A percentile compares a stretch with the other conserved stretches of the same genome.
Evolutionary conservation across 2,329 filamentous ascomycete genomes (phyloP).

Genomic region (Monilinia fructigena): DNA sequence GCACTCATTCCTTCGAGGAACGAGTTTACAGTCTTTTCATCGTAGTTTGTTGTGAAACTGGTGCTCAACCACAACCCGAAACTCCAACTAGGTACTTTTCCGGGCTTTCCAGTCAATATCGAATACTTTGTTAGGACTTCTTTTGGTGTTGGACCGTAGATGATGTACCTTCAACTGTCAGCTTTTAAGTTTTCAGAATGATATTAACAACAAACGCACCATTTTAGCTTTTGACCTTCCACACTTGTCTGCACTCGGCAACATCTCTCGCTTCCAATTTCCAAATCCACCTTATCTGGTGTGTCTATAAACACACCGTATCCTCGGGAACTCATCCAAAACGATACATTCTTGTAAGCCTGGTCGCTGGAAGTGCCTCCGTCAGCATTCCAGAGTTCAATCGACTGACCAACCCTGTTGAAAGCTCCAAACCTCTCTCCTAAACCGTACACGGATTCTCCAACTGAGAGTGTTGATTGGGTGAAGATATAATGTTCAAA

Average conservation of each 20-base stretch:
- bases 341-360: constrained; percentile 70
- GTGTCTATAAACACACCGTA: constrained; percentile 77
- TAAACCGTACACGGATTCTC: constrained; percentile 70
- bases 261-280: constrained; percentile 72
- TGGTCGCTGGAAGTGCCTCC: constrained; percentile 67
- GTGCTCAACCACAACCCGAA: constrained; percentile 77
- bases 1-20: constrained; percentile 59
- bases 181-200: not conserved
- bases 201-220: constrained; percentile 39
- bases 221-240: constrained; percentile 67
- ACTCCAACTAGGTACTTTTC: constrained; percentile 68
- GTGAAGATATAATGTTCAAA: constrained; percentile 57
- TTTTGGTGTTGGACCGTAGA: constrained; percentile 69
- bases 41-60: constrained; percentile 61
- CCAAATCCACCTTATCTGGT: constrained; percentile 66
- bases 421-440: constrained; percentile 76
- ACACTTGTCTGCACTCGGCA: constrained; percentile 68
- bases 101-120: constrained; percentile 63
- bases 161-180: constrained; percentile 52
- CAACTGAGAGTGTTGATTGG: constrained; percentile 54
- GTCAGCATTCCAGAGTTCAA: constrained; percentile 64
- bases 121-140: constrained; percentile 69
- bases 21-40: constrained; percentile 55
- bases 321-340: constrained; percentile 69
- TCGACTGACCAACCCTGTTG: constrained; percentile 70